Evolutionary conservation across 345 rosid species (phyloP).

Genomic region (Dipteronia sinensis): DNA sequence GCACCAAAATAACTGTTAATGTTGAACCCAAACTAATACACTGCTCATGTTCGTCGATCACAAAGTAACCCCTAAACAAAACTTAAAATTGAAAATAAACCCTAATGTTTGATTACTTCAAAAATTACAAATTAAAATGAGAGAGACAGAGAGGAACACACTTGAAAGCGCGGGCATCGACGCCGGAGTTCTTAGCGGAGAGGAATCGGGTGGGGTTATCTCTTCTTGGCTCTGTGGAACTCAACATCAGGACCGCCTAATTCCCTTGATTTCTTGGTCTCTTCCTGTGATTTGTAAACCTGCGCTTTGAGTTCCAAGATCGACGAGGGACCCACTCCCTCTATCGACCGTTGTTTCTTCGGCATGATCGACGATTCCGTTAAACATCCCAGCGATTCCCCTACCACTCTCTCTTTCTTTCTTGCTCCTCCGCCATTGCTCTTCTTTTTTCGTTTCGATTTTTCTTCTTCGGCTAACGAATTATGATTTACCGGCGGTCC

Average conservation of each 20-base stretch:
- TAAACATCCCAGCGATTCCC: slow-evolving; percentile 93
- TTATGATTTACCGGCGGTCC: not conserved
- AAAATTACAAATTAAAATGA: not conserved
- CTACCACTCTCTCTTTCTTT: slow-evolving; percentile 60
- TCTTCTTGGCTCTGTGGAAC: slow-evolving; percentile 82
- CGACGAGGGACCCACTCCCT: slow-evolving; percentile 87
- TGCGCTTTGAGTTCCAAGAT: slow-evolving; percentile 90
- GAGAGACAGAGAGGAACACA: slow-evolving; percentile 17
- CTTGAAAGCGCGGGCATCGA: slow-evolving; percentile 76
- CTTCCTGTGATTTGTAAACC: slow-evolving; percentile 86
- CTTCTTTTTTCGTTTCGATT: not conserved
- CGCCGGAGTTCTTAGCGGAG: slow-evolving; percentile 77
- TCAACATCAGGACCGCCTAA: slow-evolving; percentile 52
- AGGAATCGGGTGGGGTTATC: slow-evolving; percentile 48
- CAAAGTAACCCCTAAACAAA: no score
- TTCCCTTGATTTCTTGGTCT: slow-evolving; percentile 66
- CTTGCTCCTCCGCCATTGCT: slow-evolving; percentile 42
- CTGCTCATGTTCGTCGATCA: no score
- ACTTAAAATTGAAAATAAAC: not conserved
- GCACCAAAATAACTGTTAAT: no score
- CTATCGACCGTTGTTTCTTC: slow-evolving; percentile 80
- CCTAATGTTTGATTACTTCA: not conserved
- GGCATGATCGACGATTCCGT: slow-evolving; percentile 94
- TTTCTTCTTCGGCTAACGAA: not conserved
- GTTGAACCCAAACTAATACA: no score